Evolutionary conservation across 257 asterid genomes (phyloP).

Genomic region (Plantago major): DNA sequence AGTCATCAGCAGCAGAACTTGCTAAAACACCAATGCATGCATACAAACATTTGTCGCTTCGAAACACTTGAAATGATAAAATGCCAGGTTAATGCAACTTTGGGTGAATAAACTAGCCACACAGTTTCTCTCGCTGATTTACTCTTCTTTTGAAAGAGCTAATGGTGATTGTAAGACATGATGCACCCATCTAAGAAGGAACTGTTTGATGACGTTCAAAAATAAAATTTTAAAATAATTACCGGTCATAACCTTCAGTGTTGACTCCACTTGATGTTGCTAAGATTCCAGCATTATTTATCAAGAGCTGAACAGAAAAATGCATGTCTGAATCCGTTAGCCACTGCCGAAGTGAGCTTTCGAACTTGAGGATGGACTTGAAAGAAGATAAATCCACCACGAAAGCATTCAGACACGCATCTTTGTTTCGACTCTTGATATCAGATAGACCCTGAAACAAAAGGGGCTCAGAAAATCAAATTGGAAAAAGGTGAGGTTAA

Average conservation of each 20-base stretch:
- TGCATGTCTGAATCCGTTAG: slow-evolving; percentile 62
- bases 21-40: background rate
- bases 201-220: background rate
- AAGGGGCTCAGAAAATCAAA: slow-evolving; percentile 14
- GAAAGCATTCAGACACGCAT: slow-evolving; percentile 62
- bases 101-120: too few relatives aligned
- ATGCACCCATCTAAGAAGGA: too few relatives aligned
- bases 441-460: slow-evolving; percentile 45
- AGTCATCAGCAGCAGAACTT: background rate
- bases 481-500: background rate
- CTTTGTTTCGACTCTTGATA: slow-evolving; percentile 41
- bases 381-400: slow-evolving; percentile 64
- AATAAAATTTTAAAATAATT: slow-evolving; percentile 24
- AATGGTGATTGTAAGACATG: too few relatives aligned
- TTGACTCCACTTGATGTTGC: slow-evolving; percentile 70
- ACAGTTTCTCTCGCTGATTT: too few relatives aligned
- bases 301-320: slow-evolving; percentile 69
- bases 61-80: too few relatives aligned
- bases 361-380: slow-evolving; percentile 66
- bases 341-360: slow-evolving; percentile 73
- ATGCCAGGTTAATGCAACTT: too few relatives aligned
- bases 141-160: too few relatives aligned
- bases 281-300: slow-evolving; percentile 90
- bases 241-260: slow-evolving; percentile 69
- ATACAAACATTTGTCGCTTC: too few relatives aligned